Base-by-base conservation (phyloP, 371 early-diverging fungal species). In the Encephalitozoon romaleae region DNA sequence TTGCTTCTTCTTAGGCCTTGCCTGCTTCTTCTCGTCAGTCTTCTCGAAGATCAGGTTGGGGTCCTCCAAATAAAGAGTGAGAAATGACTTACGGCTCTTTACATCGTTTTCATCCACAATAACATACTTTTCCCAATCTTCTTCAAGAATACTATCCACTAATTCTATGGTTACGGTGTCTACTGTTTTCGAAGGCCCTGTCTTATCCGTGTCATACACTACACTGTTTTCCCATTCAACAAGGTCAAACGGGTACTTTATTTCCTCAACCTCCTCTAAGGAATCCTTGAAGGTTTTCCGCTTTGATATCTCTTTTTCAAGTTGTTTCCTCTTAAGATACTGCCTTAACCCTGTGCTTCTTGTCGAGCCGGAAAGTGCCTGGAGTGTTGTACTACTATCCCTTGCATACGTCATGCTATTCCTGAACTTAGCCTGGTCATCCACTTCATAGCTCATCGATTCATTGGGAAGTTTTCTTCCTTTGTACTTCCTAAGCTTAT, bases 41-140 rank as follows among this genome's bases (percentile, higher is more conserved):
- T 74, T 79, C 45, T 86, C 86, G 76, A 86, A 84, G 15, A 86
- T 80, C 11, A 86, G 63, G 47, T 86, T 86, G n/a, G 78, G 80
- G 66, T 86, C 86, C 45, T 83, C 79, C 11, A 80, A 38, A 67
- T 81, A 78, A 4, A 84, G 39, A 0, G 81, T 80, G 11, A 82
- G 52, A 55, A 80, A 78, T 1, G 68, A 47, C 45, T 77, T 76
- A 11, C 54, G 28, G 49, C 69, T 73, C 25, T 41, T n/a, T 9
- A 67, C 12, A 23, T 45, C 67, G 2, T 41, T 47, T 30, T 80
- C 81, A 76, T 86, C 85, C 55, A 75, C 82, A 67, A 84, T 49
- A 15, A 86, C 78, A 41, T 81, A 32, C 41, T 78, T 72, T 53
- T 84, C 85, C 86, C 86, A 86, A 43, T 80, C 73, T 26, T 70